These are phyloP conservation scores for Aspergillus homomorphus DNA, from an alignment of 495 filamentous ascomycete genomes.

Conservation along the genomic window DNA sequence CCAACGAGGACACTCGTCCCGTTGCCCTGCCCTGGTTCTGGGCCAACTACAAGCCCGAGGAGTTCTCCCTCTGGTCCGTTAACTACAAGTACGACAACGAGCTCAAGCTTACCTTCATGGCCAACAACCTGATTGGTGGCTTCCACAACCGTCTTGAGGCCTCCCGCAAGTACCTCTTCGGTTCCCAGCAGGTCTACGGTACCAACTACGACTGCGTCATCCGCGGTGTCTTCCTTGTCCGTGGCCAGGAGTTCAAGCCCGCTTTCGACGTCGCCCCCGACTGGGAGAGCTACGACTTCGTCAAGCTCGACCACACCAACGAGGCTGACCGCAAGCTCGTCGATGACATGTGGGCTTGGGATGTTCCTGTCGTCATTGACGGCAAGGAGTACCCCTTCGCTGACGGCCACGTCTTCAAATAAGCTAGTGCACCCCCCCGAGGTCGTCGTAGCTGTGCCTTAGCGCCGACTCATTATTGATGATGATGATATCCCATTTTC, in stretches of 20 bases:
- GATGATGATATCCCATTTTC: slow-evolving; percentile 23
- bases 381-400: slow-evolving; percentile 78
- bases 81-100: slow-evolving; percentile 99
- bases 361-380: slow-evolving; percentile 70
- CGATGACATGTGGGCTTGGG: slow-evolving; percentile 85
- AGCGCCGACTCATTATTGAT: slow-evolving; percentile 9
- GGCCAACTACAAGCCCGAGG: slow-evolving; percentile 86
- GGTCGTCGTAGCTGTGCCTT: slow-evolving; percentile 10
- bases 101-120: slow-evolving; percentile 96
- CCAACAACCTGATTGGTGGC: slow-evolving; percentile 92
- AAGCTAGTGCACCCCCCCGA: slow-evolving; percentile 41
- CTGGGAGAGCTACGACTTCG: slow-evolving; percentile 94
- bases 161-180: slow-evolving; percentile 98
- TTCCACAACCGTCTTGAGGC: slow-evolving; percentile 97
- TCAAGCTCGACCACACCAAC: slow-evolving; percentile 86
- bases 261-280: slow-evolving; percentile 97
- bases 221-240: slow-evolving; percentile 87
- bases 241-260: slow-evolving; percentile 79
- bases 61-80: slow-evolving; percentile 90
- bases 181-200: slow-evolving; percentile 85
- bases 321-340: slow-evolving; percentile 78
- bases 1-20: slow-evolving; percentile 84
- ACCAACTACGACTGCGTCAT: slow-evolving; percentile 82
- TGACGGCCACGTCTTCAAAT: slow-evolving; percentile 99
- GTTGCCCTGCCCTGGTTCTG: slow-evolving; percentile 96